These are phyloP conservation scores for Colletotrichum plurivorum DNA, from an alignment of 2,329 filamentous ascomycete genomes.

Conservation along the genomic window DNA sequence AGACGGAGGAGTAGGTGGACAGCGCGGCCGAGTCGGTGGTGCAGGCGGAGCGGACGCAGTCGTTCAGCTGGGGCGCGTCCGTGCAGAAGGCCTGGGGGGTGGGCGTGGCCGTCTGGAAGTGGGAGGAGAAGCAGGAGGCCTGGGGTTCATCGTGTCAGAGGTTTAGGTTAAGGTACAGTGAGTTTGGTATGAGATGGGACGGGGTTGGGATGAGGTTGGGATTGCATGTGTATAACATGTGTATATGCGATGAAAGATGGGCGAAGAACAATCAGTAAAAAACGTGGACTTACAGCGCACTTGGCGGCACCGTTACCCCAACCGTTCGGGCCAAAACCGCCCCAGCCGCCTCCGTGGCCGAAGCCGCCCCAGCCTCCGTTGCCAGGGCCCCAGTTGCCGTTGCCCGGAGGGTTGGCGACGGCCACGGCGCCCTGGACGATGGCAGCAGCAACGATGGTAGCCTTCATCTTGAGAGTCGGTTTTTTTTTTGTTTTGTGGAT, in stretches of 20 bases:
- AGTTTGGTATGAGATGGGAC: too few relatives aligned
- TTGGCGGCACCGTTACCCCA: constrained; percentile 25
- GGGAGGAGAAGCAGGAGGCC: constrained; percentile 45
- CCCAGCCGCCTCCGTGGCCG: constrained; percentile 24
- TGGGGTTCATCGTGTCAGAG: not conserved
- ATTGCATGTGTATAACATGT: not conserved
- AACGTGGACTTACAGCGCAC: constrained; percentile 29
- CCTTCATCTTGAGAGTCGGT: constrained; percentile 31
- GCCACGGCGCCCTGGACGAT: constrained; percentile 31
- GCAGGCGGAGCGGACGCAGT: constrained; percentile 44
- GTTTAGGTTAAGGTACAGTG: too few relatives aligned
- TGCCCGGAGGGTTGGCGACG: constrained; percentile 33
- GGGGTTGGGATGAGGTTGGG: constrained; percentile 3
- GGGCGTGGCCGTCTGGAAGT: constrained; percentile 44
- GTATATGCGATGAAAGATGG: constrained; percentile 1
- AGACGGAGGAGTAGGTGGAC: constrained; percentile 42
- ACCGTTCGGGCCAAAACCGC: constrained; percentile 31
- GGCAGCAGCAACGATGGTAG: constrained; percentile 33
- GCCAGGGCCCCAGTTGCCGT: constrained; percentile 31
- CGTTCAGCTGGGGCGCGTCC: constrained; percentile 34
- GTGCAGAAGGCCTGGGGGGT: constrained; percentile 44
- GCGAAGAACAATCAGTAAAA: not conserved
- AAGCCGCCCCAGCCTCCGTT: constrained; percentile 33
- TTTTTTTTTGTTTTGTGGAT: not conserved
- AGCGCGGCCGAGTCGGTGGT: constrained; percentile 40